Evolutionary conservation across 306 rosid species (phyloP).

Genomic region (Fragaria nilgerrensis): DNA sequence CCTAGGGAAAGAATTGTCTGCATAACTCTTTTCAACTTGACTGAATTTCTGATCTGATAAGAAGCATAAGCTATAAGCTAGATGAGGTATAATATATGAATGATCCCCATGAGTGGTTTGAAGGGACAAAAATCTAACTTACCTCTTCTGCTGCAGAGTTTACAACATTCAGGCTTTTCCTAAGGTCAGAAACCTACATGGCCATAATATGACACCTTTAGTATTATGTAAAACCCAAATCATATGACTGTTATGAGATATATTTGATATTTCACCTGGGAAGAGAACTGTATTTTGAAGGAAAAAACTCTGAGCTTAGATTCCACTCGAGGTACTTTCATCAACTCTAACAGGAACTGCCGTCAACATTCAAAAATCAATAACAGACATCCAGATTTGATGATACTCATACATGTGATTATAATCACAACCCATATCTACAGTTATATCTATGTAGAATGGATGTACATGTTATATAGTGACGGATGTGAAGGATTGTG

Average conservation of each 20-base stretch:
- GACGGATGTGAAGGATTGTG: background rate
- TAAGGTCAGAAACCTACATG: constrained; percentile 80
- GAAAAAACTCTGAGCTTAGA: constrained; percentile 80
- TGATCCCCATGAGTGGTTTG: background rate
- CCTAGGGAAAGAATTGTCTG: constrained; percentile 94
- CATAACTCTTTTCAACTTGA: constrained; percentile 90
- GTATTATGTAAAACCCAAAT: constrained; percentile 21
- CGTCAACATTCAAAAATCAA: constrained; percentile 15
- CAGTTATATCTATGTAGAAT: background rate
- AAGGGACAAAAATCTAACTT: constrained; percentile 25
- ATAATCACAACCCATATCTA: background rate
- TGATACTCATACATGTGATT: background rate
- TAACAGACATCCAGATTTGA: background rate
- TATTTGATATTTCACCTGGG: constrained; percentile 58
- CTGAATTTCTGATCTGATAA: constrained; percentile 73
- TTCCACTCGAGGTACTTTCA: constrained; percentile 93
- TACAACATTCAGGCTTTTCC: constrained; percentile 59
- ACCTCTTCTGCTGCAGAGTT: constrained; percentile 85
- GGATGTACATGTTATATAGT: background rate
- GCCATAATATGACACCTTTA: constrained; percentile 23
- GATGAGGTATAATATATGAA: background rate
- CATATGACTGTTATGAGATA: constrained; percentile 4
- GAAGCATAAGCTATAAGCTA: constrained; percentile 20
- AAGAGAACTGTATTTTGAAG: constrained; percentile 77
- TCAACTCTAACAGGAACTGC: constrained; percentile 77